Base-by-base conservation (phyloP, 208 protist species). In the Trypanosoma mega region DNA sequence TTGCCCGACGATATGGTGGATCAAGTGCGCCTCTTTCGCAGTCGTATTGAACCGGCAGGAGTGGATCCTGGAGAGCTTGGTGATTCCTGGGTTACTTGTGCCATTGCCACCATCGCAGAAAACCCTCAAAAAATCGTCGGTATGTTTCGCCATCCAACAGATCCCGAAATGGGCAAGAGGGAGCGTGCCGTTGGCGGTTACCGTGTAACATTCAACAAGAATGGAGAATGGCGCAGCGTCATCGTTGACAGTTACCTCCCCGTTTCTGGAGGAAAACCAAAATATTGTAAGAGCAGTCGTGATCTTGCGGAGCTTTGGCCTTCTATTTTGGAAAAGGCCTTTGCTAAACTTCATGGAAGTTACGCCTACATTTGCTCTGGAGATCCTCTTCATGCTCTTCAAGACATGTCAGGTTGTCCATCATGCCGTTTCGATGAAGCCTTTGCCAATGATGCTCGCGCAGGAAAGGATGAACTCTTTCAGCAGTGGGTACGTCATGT, bases 211-310 rank as follows among this genome's bases (percentile, higher is more conserved):
- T 77, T 95, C 64, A 87, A 75, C 73, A 90, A 95, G 51, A 80
- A 92, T 61, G 88, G 88, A 12, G 69, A 78, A 61, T 95, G 88
- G 86, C 65, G 67, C 37, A 86, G 60, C 43, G 82, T 95, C 14
- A 54, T 90, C 41, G 88, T 95, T n/a, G 88, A 95, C 66, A 68
- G 78, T 68, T 92, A 88, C 56, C 76, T 95, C 44, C 88, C 88
- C 16, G 64, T 80, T 34, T 76, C 62, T 29, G 70, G 63, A 47
- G 81, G 70, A 26, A 65, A 64, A 33, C 74, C 74, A 30, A 82
- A 78, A 59, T 92, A 78, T 66, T 73, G 80, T 18, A 68, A 76
- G 37, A 86, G 85, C 66, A 63, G 23, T 8, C 0, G 75, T 45
- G 79, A 90, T 52, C 67, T 68, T 11, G 74, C 83, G 2, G 83